Base-by-base conservation (phyloP, 1,284 basidiomycete genomes). In the Moesziomyces globuligerus region DNA sequence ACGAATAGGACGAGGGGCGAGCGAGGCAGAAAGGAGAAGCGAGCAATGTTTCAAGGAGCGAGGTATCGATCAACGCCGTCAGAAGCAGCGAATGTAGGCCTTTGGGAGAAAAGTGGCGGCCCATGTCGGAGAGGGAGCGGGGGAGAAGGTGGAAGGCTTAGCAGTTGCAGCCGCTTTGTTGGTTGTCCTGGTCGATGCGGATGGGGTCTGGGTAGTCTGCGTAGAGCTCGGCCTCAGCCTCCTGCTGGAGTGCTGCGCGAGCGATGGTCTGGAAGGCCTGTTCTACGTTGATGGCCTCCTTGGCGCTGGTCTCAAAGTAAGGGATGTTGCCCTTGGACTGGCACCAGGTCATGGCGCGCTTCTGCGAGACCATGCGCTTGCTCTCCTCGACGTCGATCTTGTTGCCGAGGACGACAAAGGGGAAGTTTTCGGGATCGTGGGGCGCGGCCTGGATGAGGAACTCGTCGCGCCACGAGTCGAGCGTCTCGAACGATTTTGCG, bases 371-470 rank as follows among this genome's bases (percentile, higher is more conserved):
- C 89, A 96, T 94, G 74, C 96, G 89, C 85, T 98, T 98, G 83
- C 90, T 91, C 86, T 98, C 95, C 86, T 98, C 96, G 81, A 98
- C 92, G 84, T 99, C 96, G 84, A 98, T 96, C 91, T 99, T 98
- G 87, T 98, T 99, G 20, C 96, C 96, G 58, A 99, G 86, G 7
- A 99, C 80, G 32, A 81, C 76, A 81, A 99, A 99, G 15, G 95
- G 94, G 85, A 98, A 98, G 86, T 96, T 97, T 86, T 98, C 95
- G 41, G 95, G 94, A 83, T 98, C 94, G 83, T 96, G 93, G 41
- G 96, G 95, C 78, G 92, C 95, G 11, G 96, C 94, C 86, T 98
- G 80, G 59, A 82, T 82, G 39, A 82, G 54, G 62, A 82, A 82
- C 54, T 82, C 80, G 61, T 82, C 80, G 41, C 80, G 69, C 80